Base-by-base conservation (phyloP, 352 stramenopile species). In the Pythium chondricola region DNA sequence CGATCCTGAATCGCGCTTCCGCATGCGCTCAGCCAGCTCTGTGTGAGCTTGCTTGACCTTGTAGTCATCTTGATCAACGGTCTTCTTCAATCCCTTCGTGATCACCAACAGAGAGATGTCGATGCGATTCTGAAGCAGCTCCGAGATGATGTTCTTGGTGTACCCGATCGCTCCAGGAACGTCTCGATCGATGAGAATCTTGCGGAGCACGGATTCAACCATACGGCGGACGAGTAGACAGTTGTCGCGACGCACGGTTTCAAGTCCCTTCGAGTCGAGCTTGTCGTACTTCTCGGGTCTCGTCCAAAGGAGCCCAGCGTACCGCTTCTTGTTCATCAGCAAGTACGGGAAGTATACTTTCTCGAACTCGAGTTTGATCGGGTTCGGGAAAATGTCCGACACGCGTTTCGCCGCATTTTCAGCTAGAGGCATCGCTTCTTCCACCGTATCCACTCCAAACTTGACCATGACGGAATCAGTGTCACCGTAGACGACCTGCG, bases 401-500 rank as follows among this genome's bases (percentile, higher is more conserved):
- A 98, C 96, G 17, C 74, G 88, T 21, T 97, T 85, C 6, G 97
- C 97, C 10, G 97, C 97, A 57, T 98, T 82, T 48, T 98, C 83
- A 0, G 96, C 97, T n/a, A 99, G 71, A 25, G 96, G 89, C 88
- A 99, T 99, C 16, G 96, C 95, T 53, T 99, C 95, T 57, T 88
- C 81, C 6, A 99, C 93, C 6, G 84, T 98, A 45, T 83, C 71
- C 6, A 95, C 84, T 20, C 97, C 96, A 74, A 99, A 99, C 63
- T 99, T 99, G 25, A 99, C 94, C 96, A 99, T 99, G 14, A 99
- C 96, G 26, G 94, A 99, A 69, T 99, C 97, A 20, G 97, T 99
- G 63, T 99, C 97, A 68, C 97, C 97, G 60, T 99, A 99, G 16
- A 99, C 82, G 11, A 99, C 96, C 52, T 98, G 72, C 1, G 96